phyloP scores from a whole-genome alignment of 345 rosid species.

The Mangifera indica region DNA sequence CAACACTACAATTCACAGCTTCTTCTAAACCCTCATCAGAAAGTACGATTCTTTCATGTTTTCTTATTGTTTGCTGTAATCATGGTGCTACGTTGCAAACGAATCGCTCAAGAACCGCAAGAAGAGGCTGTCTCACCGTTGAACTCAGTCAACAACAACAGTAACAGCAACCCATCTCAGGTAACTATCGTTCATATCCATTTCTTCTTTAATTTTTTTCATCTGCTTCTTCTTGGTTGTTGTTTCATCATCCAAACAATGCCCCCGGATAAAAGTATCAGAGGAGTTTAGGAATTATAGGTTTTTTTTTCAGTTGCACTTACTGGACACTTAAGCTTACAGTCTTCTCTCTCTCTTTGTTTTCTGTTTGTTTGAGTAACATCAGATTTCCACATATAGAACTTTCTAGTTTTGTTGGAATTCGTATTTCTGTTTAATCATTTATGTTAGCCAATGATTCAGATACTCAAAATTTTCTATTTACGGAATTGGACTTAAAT shows the following conservation, averaged over 20 bases:
- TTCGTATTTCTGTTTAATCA: not conserved
- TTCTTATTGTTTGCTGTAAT: not conserved
- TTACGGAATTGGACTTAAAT: no score
- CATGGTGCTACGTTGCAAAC: constrained; percentile 1
- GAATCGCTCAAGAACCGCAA: not conserved
- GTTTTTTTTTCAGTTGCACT: not conserved
- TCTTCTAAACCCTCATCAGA: not conserved
- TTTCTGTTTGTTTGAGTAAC: no score
- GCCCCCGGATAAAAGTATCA: not conserved
- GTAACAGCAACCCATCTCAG: not conserved
- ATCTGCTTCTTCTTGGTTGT: not conserved
- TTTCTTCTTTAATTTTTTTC: not conserved
- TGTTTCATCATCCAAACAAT: not conserved
- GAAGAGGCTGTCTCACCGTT: not conserved
- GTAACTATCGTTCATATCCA: not conserved
- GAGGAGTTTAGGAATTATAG: not conserved
- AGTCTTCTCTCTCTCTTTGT: not conserved
- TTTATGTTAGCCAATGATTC: not conserved
- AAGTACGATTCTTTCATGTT: no score
- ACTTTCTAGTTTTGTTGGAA: not conserved
- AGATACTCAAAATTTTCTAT: no score
- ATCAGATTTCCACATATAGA: not conserved
- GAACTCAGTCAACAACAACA: not conserved
- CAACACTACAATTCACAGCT: not conserved
- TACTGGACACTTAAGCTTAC: no score